Evolutionary conservation across 2,329 filamentous ascomycete genomes (phyloP).

Genomic region (Sporothrix pseudoabietina): DNA sequence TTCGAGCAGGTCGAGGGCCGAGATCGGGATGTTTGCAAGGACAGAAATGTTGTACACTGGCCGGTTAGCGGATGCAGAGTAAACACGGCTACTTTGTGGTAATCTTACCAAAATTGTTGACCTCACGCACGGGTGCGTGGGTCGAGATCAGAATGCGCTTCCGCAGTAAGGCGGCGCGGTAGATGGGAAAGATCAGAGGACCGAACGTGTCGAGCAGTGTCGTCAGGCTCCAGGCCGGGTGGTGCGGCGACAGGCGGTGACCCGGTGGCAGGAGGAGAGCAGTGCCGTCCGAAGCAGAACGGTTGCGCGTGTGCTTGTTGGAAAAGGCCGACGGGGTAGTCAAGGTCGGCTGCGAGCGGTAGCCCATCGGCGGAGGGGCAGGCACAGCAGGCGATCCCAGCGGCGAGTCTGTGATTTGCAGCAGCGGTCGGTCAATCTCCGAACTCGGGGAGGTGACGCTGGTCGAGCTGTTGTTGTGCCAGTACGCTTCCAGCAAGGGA

Average conservation of each 20-base stretch:
- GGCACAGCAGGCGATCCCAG: slow-evolving; percentile 53
- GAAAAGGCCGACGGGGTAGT: slow-evolving; percentile 29
- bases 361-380: slow-evolving; percentile 39
- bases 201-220: slow-evolving; percentile 81
- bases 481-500: slow-evolving; percentile 73
- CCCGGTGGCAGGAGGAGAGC: slow-evolving; percentile 60
- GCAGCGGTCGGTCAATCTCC: slow-evolving; percentile 39
- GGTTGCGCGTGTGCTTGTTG: slow-evolving; percentile 55
- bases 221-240: slow-evolving; percentile 83
- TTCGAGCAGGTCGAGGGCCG: slow-evolving; percentile 70
- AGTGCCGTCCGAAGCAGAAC: slow-evolving; percentile 64
- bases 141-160: slow-evolving; percentile 87
- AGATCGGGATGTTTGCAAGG: slow-evolving; percentile 80
- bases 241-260: slow-evolving; percentile 71
- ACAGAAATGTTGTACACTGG: slow-evolving; percentile 93
- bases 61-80: too few species aligned
- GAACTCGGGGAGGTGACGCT: slow-evolving; percentile 27
- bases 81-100: not conserved
- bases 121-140: slow-evolving; percentile 79
- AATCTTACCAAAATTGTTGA: slow-evolving; percentile 81
- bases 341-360: slow-evolving; percentile 41
- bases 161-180: slow-evolving; percentile 80
- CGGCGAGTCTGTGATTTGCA: slow-evolving; percentile 50
- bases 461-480: slow-evolving; percentile 61
- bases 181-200: slow-evolving; percentile 86